A percentile compares a stretch with the other conserved stretches of the same genome.
Evolutionary conservation across 495 filamentous ascomycete genomes (phyloP).

Genomic region (Cudoniella acicularis): DNA sequence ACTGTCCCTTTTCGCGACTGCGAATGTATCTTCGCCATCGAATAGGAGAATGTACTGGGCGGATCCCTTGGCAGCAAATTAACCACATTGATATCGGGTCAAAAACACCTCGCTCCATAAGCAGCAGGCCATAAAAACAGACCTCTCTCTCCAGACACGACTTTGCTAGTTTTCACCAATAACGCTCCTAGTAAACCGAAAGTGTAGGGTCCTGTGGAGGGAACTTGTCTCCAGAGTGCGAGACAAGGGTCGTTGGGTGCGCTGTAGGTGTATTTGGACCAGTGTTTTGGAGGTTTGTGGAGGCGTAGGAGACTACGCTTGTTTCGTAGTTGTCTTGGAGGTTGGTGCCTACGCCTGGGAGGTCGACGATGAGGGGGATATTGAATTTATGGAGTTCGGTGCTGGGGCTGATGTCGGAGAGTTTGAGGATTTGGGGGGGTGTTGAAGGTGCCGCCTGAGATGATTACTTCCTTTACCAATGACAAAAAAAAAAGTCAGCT

Average conservation of each 20-base stretch:
- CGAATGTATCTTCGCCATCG: conserved; percentile 10
- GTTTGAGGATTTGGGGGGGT: conserved; percentile 30
- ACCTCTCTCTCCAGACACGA: background rate
- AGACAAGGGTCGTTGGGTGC: conserved; percentile 33
- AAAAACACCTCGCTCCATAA: background rate
- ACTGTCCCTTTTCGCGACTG: conserved; percentile 15
- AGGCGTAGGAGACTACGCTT: conserved; percentile 38
- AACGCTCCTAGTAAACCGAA: conserved; percentile 40
- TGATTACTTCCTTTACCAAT: background rate
- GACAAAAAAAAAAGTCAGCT: too few relatives aligned
- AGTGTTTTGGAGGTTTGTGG: conserved; percentile 36
- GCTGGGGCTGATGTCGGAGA: conserved; percentile 55
- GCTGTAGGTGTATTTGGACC: conserved; percentile 42
- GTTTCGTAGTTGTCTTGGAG: conserved; percentile 61
- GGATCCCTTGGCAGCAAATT: conserved; percentile 12
- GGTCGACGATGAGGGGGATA: conserved; percentile 49
- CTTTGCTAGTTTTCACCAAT: conserved; percentile 26
- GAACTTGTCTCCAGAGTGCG: conserved; percentile 36
- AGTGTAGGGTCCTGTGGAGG: conserved; percentile 45
- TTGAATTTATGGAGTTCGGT: conserved; percentile 27
- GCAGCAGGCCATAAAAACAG: background rate
- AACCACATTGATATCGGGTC: conserved; percentile 37
- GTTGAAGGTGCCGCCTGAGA: background rate
- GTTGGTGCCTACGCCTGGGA: conserved; percentile 61
- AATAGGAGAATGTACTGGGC: conserved; percentile 7